A percentile compares a stretch with the other conserved stretches of the same genome.
phyloP scores from a whole-genome alignment of 352 stramenopile genomes.

The Phytophthora sp. region DNA sequence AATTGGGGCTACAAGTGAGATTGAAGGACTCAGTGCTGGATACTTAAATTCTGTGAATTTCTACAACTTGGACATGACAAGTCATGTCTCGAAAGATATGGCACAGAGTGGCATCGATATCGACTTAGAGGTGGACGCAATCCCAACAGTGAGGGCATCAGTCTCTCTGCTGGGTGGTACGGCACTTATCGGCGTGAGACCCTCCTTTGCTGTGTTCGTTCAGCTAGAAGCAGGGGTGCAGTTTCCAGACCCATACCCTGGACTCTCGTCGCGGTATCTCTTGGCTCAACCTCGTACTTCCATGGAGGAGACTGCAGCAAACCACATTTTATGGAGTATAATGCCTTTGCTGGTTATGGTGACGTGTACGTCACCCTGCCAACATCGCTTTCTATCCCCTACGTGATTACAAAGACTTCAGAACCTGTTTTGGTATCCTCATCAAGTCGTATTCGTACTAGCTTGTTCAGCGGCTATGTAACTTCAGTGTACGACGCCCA shows the following conservation, averaged over 20 bases:
- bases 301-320: background rate
- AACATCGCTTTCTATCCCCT: background rate
- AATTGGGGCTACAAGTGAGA: background rate
- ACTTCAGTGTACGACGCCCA: background rate
- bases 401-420: background rate
- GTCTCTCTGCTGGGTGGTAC: background rate
- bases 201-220: background rate
- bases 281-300: no score
- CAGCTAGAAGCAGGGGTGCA: background rate
- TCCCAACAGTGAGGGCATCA: background rate
- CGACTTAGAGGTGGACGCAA: background rate
- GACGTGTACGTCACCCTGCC: background rate
- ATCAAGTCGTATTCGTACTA: background rate
- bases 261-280: background rate
- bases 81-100: background rate
- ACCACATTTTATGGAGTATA: slow-evolving; percentile 7
- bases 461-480: slow-evolving; percentile 4
- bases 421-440: background rate
- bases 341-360: background rate
- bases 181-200: background rate
- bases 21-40: background rate
- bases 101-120: background rate
- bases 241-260: background rate
- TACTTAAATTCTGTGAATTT: background rate
- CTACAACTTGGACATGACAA: background rate